Evolutionary conservation across 352 stramenopile species (phyloP), one percentile per base, ranked within the genome.

Genomic region (Halophytophthora polymorphica): DNA sequence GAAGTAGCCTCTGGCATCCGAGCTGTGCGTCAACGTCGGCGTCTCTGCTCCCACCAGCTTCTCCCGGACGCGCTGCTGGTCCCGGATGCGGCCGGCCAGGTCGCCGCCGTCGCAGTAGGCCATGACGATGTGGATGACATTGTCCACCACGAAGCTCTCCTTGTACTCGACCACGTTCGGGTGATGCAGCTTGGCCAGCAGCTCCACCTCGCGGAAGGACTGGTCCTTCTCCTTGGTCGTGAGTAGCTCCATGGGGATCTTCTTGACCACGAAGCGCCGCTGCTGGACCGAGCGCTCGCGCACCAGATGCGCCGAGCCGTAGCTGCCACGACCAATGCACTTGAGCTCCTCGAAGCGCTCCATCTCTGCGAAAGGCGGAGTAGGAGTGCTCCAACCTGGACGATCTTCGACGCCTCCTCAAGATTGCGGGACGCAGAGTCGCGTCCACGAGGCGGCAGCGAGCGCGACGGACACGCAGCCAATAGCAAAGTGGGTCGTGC

Each of bases 101-200:
- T 97, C 88, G 7, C 89, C 89, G 18, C 92, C 90, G 64, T 98
- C 94, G 58, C 91, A 98, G 58, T 98, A 98, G 22, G 89, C 86
- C 94, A 98, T 98, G 46, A 96, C 87, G 54, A 98, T 97, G 61
- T 95, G 95, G 49, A 98, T 74, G 17, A 91, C 73, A 43, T 88
- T 77, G 42, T 75, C 61, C 37, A 72, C 50, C 10, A 81, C 79
- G 58, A 97, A 96, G 61, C 69, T 96, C 46, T 98, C 94, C 50
- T 88, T 95, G 71, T 98, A 98, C 47, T 93, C 86, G 46, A 98
- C 92, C 58, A 98, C 96, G 53, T 97, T 97, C 13, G 93, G 92
- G 55, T 98, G 90, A 38, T 86, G 80, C 45, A 98, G 75, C 59
- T 83, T 84, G 51, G 92, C 68, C 55, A 98, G 66, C 31, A 98